Percentiles rank a stretch among this genome's conserved stretches.
Evolutionary conservation across 495 filamentous ascomycete genomes (phyloP).

Genomic region (Podospora pseudocomata): DNA sequence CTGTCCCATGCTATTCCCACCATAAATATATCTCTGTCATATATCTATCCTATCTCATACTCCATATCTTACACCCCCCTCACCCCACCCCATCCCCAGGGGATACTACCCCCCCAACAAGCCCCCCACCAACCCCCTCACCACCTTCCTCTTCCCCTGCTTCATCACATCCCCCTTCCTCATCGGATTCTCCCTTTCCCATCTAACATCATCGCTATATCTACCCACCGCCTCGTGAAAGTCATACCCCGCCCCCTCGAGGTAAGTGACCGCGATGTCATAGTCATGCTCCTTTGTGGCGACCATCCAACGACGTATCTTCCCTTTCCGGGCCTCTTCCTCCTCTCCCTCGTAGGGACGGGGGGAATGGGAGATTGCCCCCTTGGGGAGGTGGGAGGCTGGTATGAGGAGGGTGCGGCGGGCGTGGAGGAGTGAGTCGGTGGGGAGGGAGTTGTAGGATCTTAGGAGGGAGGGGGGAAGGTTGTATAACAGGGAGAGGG

Average conservation of each 20-base stretch:
- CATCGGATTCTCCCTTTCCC: conserved; percentile 65
- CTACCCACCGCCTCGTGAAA: conserved; percentile 56
- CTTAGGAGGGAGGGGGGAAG: conserved; percentile 56
- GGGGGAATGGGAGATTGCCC: conserved; percentile 41
- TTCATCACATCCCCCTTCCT: conserved; percentile 13
- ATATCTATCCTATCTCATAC: not conserved
- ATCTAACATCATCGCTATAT: conserved; percentile 63
- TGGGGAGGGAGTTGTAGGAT: conserved; percentile 57
- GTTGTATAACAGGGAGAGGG: conserved; percentile 63
- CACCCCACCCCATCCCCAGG: not conserved
- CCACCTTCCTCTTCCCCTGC: conserved; percentile 33
- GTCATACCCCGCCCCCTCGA: conserved; percentile 63
- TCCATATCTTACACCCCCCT: not conserved
- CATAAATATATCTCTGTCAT: no score
- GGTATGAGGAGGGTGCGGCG: conserved; percentile 67
- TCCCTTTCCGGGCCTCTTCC: conserved; percentile 60
- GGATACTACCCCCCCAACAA: not conserved
- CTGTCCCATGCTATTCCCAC: no score
- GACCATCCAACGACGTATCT: conserved; percentile 68
- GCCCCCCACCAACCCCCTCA: conserved; percentile 7
- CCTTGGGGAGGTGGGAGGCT: conserved; percentile 48
- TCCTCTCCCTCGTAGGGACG: conserved; percentile 64
- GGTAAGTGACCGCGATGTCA: conserved; percentile 66
- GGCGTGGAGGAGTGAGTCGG: conserved; percentile 62
- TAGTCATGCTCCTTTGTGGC: conserved; percentile 69